phyloP scores from a whole-genome alignment of 1,139 yeast species.

The Protomyces macrosporus region DNA sequence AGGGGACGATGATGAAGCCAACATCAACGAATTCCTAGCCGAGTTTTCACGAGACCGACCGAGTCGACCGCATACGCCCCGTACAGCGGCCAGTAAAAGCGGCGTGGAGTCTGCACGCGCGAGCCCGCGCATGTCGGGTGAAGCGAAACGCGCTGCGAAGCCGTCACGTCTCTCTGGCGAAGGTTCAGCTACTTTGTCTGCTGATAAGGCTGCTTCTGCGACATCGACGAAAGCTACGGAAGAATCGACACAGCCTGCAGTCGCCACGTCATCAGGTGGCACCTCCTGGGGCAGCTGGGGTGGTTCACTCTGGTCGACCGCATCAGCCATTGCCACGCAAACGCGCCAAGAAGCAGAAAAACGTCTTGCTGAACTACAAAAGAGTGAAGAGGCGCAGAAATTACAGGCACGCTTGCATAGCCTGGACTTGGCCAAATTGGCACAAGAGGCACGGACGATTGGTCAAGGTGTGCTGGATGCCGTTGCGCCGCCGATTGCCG shows the following conservation, averaged over 20 bases:
- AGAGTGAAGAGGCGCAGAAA: conserved; percentile 15
- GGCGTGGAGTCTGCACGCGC: not conserved
- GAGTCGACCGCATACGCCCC: conserved; percentile 13
- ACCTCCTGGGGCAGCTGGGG: conserved; percentile 23
- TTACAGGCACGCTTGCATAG: conserved; percentile 17
- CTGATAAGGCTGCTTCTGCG: not conserved
- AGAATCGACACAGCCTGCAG: not conserved
- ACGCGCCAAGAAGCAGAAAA: conserved; percentile 19
- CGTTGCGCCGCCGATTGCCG: conserved; percentile 51
- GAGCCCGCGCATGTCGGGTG: not conserved
- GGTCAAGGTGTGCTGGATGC: conserved; percentile 44
- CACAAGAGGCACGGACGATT: conserved; percentile 11
- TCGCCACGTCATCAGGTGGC: not conserved
- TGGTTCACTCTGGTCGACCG: conserved; percentile 19
- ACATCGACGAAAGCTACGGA: not conserved
- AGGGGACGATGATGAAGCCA: conserved; percentile 16
- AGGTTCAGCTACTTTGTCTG: not conserved
- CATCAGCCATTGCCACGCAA: conserved; percentile 10
- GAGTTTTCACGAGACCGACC: conserved; percentile 19
- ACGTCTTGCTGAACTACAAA: conserved; percentile 17
- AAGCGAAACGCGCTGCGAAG: not conserved
- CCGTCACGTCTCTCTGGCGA: not conserved
- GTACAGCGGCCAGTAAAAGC: not conserved
- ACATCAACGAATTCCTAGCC: conserved; percentile 23
- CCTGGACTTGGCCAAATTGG: conserved; percentile 10